Evolutionary conservation across 106 monocot species (phyloP).

Genomic region (Dendrobium chrysotoxum): DNA sequence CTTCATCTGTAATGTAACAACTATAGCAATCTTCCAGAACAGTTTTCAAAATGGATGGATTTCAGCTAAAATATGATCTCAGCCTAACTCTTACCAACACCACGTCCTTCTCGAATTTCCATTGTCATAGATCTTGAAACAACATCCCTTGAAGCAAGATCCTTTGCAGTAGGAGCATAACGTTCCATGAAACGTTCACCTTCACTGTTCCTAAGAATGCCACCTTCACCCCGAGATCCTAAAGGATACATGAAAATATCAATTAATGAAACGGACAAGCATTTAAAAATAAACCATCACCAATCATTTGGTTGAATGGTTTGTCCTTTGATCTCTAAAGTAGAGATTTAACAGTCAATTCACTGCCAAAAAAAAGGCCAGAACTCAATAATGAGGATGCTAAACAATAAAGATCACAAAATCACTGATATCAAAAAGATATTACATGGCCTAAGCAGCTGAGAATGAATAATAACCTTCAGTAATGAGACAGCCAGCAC

Average conservation of each 20-base stretch:
- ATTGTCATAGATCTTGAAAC: conserved; percentile 99
- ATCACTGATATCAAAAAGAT: neutral
- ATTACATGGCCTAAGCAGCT: neutral
- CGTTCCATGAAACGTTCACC: conserved; percentile 99
- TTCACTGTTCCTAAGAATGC: conserved; percentile 97
- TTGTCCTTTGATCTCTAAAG: neutral
- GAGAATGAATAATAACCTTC: conserved; percentile 48
- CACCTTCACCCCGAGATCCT: conserved; percentile 99
- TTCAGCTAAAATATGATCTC: neutral
- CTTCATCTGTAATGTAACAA: neutral
- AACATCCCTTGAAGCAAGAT: conserved; percentile 97
- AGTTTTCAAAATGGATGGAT: neutral
- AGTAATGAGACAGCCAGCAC: conserved; percentile 96
- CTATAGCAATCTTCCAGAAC: neutral
- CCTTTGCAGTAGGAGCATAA: conserved; percentile 95
- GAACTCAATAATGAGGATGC: neutral
- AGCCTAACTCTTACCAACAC: conserved; percentile 61
- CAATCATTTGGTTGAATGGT: neutral
- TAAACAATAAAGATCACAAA: neutral
- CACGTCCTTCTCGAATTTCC: conserved; percentile 97
- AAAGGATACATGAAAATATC: conserved; percentile 4
- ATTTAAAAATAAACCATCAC: neutral
- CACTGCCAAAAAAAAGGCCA: neutral
- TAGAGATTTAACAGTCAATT: neutral
- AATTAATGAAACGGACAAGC: neutral